Base-by-base conservation (phyloP, 352 stramenopile genomes). In the Globisporangium paroecandrum region DNA sequence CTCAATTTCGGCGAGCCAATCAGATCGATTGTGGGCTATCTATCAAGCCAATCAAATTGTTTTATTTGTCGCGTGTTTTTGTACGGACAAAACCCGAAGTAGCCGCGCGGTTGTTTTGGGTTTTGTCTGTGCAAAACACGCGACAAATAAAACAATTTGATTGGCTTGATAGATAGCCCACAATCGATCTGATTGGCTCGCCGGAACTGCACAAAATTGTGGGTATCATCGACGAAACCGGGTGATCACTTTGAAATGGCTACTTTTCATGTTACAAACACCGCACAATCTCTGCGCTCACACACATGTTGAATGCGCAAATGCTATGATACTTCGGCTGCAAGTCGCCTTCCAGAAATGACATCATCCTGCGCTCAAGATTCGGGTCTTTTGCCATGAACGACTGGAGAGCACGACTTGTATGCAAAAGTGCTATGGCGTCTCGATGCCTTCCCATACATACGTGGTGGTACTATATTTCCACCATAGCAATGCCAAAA, bases 291-390 rank as follows among this genome's bases (percentile, higher is more conserved):
- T 10, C n/a, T 20, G 18, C 22, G 8, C 22, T 20, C 22, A 20
- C 51, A 58, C 25, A 32, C 51, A 32, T 47, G 20, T n/a, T 47
- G 56, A 58, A 58, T 58, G 54, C 18, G 43, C 18, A 51, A 49
- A 46, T 43, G 36, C 36, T 43, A 49, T 13, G 43, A 24, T 51
- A 20, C 43, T 51, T 22, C 6, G 43, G 43, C 18, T 24, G 18
- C 43, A 51, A 51, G 24, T 22, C 43, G n/a, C 43, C 18, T 51
- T 51, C 18, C 43, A 51, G 43, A 58, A 58, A 29, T 58, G 53
- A 34, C 54, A 51, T 51, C 43, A 51, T 24, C 43, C 43, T 24
- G 18, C 18, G 18, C 43, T 24, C 15, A 24, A 51, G 43, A 24
- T 51, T 51, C 43, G 18, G 18, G 43, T 8, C 43, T 51, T 51